Conservation (phyloP, 805 yeast genomes). For the Isabelozyma rhagii region DNA sequence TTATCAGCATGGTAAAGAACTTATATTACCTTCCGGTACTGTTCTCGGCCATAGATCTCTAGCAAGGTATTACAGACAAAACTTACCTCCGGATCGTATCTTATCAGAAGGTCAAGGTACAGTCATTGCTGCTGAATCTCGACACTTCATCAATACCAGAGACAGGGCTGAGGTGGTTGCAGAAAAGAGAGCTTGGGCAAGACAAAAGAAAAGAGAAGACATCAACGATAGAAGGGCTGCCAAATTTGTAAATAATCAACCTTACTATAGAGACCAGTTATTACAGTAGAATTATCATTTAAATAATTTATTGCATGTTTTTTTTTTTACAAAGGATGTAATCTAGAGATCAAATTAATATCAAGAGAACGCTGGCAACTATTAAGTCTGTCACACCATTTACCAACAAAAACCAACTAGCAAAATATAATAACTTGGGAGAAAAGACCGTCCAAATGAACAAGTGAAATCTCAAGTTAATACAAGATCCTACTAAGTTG, state of each 20-base stretch:
- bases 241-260: slow-evolving; percentile 76
- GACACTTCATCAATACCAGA: slow-evolving; percentile 43
- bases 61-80: slow-evolving; percentile 42
- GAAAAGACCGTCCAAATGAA: slow-evolving; percentile 98
- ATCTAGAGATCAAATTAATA: background rate
- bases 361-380: slow-evolving; percentile 38
- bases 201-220: slow-evolving; percentile 49
- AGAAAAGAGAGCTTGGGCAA: slow-evolving; percentile 60
- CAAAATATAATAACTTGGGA: slow-evolving; percentile 81
- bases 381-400: slow-evolving; percentile 31
- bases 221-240: slow-evolving; percentile 56
- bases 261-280: slow-evolving; percentile 52
- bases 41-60: slow-evolving; percentile 42
- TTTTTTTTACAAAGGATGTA: background rate
- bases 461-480: slow-evolving; percentile 72
- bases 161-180: slow-evolving; percentile 40
- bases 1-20: slow-evolving; percentile 34
- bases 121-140: slow-evolving; percentile 48
- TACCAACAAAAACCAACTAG: slow-evolving; percentile 66
- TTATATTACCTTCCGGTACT: slow-evolving; percentile 41
- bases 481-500: slow-evolving; percentile 66
- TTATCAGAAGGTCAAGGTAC: slow-evolving; percentile 47
- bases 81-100: slow-evolving; percentile 41
- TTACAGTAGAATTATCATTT: slow-evolving; percentile 20
- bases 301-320: background rate